Evolutionary conservation across 2,329 filamentous ascomycete species (phyloP).

Genomic region (Xylariales sp.): DNA sequence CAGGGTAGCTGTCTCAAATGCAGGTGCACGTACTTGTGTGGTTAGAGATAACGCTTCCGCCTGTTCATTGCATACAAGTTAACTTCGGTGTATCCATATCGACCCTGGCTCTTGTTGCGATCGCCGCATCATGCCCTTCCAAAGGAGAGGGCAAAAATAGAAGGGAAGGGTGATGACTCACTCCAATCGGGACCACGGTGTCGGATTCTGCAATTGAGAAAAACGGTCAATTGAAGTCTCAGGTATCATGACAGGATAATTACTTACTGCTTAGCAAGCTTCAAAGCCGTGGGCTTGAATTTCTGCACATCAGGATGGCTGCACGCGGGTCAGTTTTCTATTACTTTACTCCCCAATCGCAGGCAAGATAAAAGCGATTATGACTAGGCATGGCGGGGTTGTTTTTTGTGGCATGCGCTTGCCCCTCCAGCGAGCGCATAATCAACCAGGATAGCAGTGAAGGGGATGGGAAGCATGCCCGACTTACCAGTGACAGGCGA

Average conservation of each 20-base stretch:
- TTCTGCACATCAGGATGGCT: constrained; percentile 90
- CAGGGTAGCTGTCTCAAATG: too few species aligned
- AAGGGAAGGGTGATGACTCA: too few species aligned
- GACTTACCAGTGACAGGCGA: constrained; percentile 85
- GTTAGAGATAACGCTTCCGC: constrained; percentile 84
- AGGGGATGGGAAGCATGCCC: background rate
- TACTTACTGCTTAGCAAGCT: constrained; percentile 88
- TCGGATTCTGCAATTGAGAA: constrained; percentile 61
- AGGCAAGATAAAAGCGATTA: constrained; percentile 10
- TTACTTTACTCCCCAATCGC: constrained; percentile 17
- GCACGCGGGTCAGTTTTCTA: constrained; percentile 16
- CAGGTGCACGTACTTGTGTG: constrained; percentile 71
- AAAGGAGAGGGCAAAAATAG: too few species aligned
- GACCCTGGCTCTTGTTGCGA: too few species aligned
- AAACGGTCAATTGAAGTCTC: constrained; percentile 30
- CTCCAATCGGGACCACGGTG: constrained; percentile 99
- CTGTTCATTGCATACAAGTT: constrained; percentile 36
- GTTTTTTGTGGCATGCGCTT: constrained; percentile 20
- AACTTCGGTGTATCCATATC: constrained; percentile 15
- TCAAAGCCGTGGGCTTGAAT: constrained; percentile 92
- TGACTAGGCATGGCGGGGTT: too few species aligned
- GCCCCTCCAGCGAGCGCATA: constrained; percentile 28
- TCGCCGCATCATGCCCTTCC: too few species aligned
- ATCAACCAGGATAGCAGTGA: constrained; percentile 4
- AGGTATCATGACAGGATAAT: constrained; percentile 3